Evolutionary conservation across 108 stramenopile genomes (phyloP), one percentile per base, ranked within the genome.

Genomic region (Nannochloropsis salina): DNA sequence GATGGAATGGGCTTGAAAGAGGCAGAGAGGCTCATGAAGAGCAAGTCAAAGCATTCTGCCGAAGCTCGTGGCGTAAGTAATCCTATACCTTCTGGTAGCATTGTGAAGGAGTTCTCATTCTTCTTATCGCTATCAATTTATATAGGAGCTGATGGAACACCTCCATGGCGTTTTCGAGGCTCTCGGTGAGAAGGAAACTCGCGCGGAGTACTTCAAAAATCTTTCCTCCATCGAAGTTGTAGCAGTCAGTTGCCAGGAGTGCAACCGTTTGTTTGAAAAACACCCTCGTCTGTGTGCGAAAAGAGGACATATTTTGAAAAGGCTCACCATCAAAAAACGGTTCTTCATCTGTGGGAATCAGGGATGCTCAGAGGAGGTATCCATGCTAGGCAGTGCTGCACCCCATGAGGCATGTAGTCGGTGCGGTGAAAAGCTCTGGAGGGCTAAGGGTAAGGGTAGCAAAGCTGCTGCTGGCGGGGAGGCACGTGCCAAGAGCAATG

Each of bases 31-130:
- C 61, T 74, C 61, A 74, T 74, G 61, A 74, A 74, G 61, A 74
- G 61, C 61, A 74, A 74, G 61, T 74, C 61, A 1, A 74, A 74
- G 61, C 61, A 74, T 74, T 74, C 61, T n/a, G 61, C 61, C 20
- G 61, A 74, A n/a, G 61, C 61, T n/a, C 61, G 61, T n/a, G n/a
- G 61, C n/a, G 61, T 74, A 74, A 74, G 61, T 74, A n/a, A 74
- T 15, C 61, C 31, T 31, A 74, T 74, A 6, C 8, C 61, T n/a
- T n/a, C n/a, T 3, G 3, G 2, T 15, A 74, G 15, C 61, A n/a
- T 15, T 74, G 61, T 74, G 61, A 74, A 15, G 2, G 15, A 15
- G n/a, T 74, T 74, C 61, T n/a, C 61, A 74, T 74, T 51, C 12
- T 51, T 51, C 61, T 6, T 74, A n/a, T 74, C 61, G 15, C 61